Conservation (phyloP, 768 basidiomycete genomes). For the Clathrus columnatus region DNA sequence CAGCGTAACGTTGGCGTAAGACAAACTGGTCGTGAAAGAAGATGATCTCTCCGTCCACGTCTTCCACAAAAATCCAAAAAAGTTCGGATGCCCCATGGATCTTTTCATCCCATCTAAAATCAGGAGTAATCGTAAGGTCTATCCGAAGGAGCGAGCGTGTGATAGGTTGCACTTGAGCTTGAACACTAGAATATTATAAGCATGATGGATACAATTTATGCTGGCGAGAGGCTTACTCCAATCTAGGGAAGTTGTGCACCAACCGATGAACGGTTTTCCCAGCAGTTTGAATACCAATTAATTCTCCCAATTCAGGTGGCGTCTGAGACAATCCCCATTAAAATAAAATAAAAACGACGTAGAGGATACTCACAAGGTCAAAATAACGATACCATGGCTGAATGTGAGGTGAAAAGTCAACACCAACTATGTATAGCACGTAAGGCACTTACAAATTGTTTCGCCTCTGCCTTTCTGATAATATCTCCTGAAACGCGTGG, state of each 20-base stretch:
- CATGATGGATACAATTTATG: background rate
- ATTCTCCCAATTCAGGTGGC: constrained; percentile 89
- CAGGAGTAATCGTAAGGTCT: constrained; percentile 91
- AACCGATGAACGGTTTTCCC: constrained; percentile 86
- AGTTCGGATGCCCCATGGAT: constrained; percentile 83
- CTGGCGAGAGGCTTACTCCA: constrained; percentile 48
- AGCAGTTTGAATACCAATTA: constrained; percentile 89
- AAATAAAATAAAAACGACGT: background rate
- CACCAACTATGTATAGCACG: background rate
- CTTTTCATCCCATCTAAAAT: constrained; percentile 97
- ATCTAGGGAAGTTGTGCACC: constrained; percentile 93
- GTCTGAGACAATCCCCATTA: constrained; percentile 26
- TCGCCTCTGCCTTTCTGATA: constrained; percentile 85
- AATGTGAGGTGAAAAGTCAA: background rate
- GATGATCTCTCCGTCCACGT: constrained; percentile 94
- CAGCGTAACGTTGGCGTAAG: constrained; percentile 84
- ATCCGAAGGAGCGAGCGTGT: constrained; percentile 88
- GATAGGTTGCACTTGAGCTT: constrained; percentile 95
- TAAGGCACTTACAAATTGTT: constrained; percentile 74
- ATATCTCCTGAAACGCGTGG: constrained; percentile 82
- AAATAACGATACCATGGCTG: constrained; percentile 97
- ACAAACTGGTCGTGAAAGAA: constrained; percentile 93
- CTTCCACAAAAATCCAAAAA: constrained; percentile 91
- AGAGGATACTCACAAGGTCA: constrained; percentile 51
- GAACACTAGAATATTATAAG: constrained; percentile 40